Base-by-base conservation (phyloP, 2,329 filamentous ascomycete species). In the Pezizomycotina sp. region DNA sequence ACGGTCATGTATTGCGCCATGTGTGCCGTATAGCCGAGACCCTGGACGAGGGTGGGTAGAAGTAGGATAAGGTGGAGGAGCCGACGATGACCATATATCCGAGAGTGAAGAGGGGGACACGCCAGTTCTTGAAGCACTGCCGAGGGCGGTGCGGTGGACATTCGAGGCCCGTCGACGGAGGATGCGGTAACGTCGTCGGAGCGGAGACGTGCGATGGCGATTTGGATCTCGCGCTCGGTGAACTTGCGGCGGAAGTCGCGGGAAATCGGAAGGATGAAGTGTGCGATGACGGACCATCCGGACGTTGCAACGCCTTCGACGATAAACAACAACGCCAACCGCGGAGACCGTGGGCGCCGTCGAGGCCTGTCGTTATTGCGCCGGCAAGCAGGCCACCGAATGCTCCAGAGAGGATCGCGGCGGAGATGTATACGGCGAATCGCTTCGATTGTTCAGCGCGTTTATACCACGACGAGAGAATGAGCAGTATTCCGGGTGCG, bases 391-490 rank as follows among this genome's bases (percentile, higher is more conserved):
- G 49, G 4, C 61, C 60, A 6, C 61, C 60, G 30, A 66, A 66
- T 0, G 64, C 64, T 8, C 65, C 65, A 0, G 59, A 66, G 2
- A 68, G 56, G 2, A 71, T 63, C 1, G 66, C 66, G 1, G 64
- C 66, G n/a, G 68, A 65, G 42, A 70, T 66, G 46, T 69, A 72
- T 2, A 73, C 52, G 5, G 61, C 65, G 27, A 69, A 67, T 2
- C 69, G 62, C 32, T 67, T 68, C 0, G 64, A 63, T 26, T 71
- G 61, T 47, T 74, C 69, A 8, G 62, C 61, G 31, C 61, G 64
- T 42, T 66, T 65, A 48, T 74, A 74, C 68, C 69, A 74, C 1
- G 60, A 68, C 0, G 65, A 68, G 5, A 73, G 58, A 14, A 67
- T 60, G 28, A 64, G 61, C 28, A 68, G 55, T 27, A 69, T 61